A percentile compares a stretch with the other conserved stretches of the same genome.
Evolutionary conservation across 805 yeast genomes (phyloP).

Genomic region (Candida ponderosae): DNA sequence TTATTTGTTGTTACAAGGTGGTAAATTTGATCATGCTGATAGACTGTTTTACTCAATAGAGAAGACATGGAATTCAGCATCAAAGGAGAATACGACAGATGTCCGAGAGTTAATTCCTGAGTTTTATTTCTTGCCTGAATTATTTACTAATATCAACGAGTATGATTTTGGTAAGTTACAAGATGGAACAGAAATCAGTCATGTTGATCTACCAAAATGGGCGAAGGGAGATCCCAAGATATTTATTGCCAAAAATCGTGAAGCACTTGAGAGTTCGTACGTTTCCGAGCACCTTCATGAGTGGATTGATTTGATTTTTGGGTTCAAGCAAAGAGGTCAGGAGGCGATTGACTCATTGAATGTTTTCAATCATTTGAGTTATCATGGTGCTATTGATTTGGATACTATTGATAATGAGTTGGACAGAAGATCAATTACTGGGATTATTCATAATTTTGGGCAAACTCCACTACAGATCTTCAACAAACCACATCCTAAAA

Average conservation of each 20-base stretch:
- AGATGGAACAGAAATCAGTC: constrained; percentile 42
- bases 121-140: constrained; percentile 76
- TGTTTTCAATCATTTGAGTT: constrained; percentile 79
- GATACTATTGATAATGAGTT: constrained; percentile 66
- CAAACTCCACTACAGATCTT: constrained; percentile 80
- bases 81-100: constrained; percentile 75
- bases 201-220: constrained; percentile 79
- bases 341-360: constrained; percentile 61
- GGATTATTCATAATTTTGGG: constrained; percentile 86
- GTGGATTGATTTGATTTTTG: constrained; percentile 86
- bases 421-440: constrained; percentile 70
- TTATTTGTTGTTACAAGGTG: constrained; percentile 74
- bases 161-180: constrained; percentile 70
- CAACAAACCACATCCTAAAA: constrained; percentile 53
- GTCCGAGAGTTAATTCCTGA: constrained; percentile 86
- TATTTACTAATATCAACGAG: constrained; percentile 54
- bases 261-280: constrained; percentile 76
- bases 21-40: constrained; percentile 85
- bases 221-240: constrained; percentile 69
- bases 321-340: constrained; percentile 67
- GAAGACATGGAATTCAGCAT: constrained; percentile 78
- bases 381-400: constrained; percentile 74
- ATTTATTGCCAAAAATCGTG: constrained; percentile 68
- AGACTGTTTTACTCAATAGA: constrained; percentile 65
- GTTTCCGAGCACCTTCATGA: constrained; percentile 69